phyloP scores from a whole-genome alignment of 768 basidiomycete genomes.

The Suillus tomentosus region DNA sequence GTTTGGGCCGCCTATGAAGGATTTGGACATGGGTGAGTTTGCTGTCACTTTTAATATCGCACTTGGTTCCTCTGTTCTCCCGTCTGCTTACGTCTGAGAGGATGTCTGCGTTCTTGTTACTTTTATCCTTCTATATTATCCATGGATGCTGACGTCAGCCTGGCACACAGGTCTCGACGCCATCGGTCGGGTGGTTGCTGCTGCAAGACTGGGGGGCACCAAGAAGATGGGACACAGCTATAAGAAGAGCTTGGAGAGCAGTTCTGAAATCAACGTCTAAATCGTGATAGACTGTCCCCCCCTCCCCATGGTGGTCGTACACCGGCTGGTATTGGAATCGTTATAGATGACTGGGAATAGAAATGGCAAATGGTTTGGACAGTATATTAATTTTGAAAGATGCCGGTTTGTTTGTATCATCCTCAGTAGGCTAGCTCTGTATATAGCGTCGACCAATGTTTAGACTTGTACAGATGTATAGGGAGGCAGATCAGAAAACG shows the following conservation, averaged over 20 bases:
- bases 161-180: conserved; percentile 72
- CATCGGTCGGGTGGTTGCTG: conserved; percentile 75
- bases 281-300: background rate
- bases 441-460: background rate
- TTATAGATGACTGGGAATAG: background rate
- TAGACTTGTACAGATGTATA: background rate
- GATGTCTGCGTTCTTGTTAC: background rate
- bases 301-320: background rate
- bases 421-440: background rate
- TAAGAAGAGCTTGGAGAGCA: conserved; percentile 55
- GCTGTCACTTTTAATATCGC: background rate
- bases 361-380: background rate
- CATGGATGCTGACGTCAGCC: conserved; percentile 7
- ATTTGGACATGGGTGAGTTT: conserved; percentile 69
- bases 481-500: background rate
- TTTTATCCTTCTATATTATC: background rate
- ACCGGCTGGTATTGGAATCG: background rate
- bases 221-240: conserved; percentile 70
- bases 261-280: conserved; percentile 26
- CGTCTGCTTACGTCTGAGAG: no score
- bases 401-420: background rate
- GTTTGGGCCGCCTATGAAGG: conserved; percentile 80
- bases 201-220: conserved; percentile 63
- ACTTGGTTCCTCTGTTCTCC: background rate
- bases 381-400: background rate